Percentiles rank a stretch among this genome's conserved stretches.
These are phyloP conservation scores for Pythium aphanidermatum DNA, from an alignment of 352 stramenopile genomes.

Conservation along the genomic window DNA sequence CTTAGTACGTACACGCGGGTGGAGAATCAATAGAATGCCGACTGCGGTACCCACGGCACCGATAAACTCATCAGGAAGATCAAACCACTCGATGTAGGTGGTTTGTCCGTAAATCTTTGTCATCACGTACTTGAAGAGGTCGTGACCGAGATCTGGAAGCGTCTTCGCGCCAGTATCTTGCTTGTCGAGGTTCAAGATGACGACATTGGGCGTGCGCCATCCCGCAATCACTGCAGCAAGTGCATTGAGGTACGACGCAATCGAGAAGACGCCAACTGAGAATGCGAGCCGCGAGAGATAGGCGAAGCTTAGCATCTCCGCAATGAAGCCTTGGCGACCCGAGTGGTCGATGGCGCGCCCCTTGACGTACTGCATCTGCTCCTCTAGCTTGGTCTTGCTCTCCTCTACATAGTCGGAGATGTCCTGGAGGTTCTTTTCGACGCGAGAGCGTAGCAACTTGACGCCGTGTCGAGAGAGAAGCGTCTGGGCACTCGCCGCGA, in stretches of 20 bases:
- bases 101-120: conserved; percentile 79
- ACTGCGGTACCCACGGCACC: conserved; percentile 59
- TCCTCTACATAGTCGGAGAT: conserved; percentile 71
- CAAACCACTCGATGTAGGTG: conserved; percentile 81
- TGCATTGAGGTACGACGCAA: conserved; percentile 81
- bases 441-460: conserved; percentile 34
- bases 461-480: conserved; percentile 37
- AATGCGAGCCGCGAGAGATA: conserved; percentile 81
- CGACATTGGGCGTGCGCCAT: conserved; percentile 79
- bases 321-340: conserved; percentile 73
- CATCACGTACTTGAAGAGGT: conserved; percentile 85
- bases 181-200: conserved; percentile 63
- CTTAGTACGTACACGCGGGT: conserved; percentile 67
- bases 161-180: conserved; percentile 63
- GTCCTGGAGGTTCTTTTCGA: conserved; percentile 74
- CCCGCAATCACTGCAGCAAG: conserved; percentile 74
- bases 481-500: conserved; percentile 38
- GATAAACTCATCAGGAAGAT: conserved; percentile 81
- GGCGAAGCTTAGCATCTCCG: conserved; percentile 83
- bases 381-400: conserved; percentile 50
- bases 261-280: conserved; percentile 61
- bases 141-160: conserved; percentile 76
- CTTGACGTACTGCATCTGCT: conserved; percentile 72
- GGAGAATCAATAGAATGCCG: conserved; percentile 59
- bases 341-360: conserved; percentile 67